Percentiles rank a stretch among this genome's conserved stretches.
phyloP scores from a whole-genome alignment of 2,329 filamentous ascomycete genomes.

The Sporothrix schenckii region DNA sequence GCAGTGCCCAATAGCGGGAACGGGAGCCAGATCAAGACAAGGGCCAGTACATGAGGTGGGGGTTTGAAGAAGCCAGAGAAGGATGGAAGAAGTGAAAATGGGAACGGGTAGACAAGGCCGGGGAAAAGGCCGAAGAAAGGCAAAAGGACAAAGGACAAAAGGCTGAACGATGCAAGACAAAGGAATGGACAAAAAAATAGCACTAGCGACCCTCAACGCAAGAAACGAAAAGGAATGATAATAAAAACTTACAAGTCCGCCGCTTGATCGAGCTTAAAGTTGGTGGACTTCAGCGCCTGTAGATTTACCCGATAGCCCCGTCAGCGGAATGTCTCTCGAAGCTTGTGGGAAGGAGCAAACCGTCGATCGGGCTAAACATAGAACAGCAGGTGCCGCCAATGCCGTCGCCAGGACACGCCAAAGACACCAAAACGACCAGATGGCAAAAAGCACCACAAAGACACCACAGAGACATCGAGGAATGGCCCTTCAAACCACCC shows the following conservation, averaged over 20 bases:
- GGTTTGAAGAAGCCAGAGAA: not conserved
- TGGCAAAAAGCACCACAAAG: conserved; percentile 4
- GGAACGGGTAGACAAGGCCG: too few relatives aligned
- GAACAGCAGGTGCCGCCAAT: not conserved
- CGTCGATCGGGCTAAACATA: conserved; percentile 2
- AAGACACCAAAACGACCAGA: not conserved
- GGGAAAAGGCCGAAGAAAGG: conserved; percentile 3
- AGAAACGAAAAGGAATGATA: conserved; percentile 34
- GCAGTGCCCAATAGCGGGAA: conserved; percentile 3
- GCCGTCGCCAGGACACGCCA: not conserved
- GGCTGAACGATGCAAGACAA: conserved; percentile 30
- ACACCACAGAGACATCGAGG: conserved; percentile 22
- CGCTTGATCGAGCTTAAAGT: conserved; percentile 58
- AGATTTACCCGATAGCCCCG: conserved; percentile 31
- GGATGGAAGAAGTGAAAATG: too few relatives aligned
- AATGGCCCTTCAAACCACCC: conserved; percentile 1
- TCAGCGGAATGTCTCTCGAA: conserved; percentile 29
- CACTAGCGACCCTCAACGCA: not conserved
- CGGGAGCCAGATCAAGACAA: conserved; percentile 13
- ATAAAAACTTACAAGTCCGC: conserved; percentile 58
- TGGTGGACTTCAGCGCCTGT: conserved; percentile 54
- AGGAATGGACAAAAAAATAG: not conserved
- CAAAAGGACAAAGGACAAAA: conserved; percentile 32
- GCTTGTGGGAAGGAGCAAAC: conserved; percentile 13
- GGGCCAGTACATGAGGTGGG: not conserved